A percentile compares a stretch with the other conserved stretches of the same genome.
Evolutionary conservation across 2,329 filamentous ascomycete genomes (phyloP).

Genomic region (Amphichorda felina): DNA sequence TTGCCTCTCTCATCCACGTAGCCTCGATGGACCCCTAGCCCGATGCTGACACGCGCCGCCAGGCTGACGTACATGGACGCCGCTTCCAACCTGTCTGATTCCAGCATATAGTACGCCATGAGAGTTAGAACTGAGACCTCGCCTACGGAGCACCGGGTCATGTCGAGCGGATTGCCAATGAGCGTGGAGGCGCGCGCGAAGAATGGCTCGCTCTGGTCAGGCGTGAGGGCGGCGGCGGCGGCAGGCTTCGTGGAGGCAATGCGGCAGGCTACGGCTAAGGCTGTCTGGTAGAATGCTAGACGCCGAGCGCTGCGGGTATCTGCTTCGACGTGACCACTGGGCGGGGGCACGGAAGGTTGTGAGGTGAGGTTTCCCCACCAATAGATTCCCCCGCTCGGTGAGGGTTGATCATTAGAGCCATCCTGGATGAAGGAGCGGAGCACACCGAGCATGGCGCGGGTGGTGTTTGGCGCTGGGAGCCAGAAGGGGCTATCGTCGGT

Average conservation of each 20-base stretch:
- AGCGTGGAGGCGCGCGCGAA: conserved; percentile 30
- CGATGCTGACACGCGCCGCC: conserved; percentile 34
- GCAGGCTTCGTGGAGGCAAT: conserved; percentile 16
- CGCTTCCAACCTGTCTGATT: conserved; percentile 34
- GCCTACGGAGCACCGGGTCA: conserved; percentile 22
- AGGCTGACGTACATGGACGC: conserved; percentile 34
- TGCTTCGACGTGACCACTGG: conserved; percentile 9
- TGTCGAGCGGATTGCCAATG: conserved; percentile 34
- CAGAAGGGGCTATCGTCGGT: conserved; percentile 24
- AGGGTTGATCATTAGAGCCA: conserved; percentile 13
- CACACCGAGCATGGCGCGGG: conserved; percentile 24
- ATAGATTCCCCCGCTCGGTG: conserved; percentile 31
- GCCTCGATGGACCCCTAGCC: conserved; percentile 34
- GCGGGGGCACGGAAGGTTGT: conserved; percentile 13
- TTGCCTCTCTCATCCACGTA: conserved; percentile 29
- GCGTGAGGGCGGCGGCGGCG: conserved; percentile 5
- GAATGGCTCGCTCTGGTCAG: conserved; percentile 20
- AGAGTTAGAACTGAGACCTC: conserved; percentile 32
- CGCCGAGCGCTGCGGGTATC: conserved; percentile 19
- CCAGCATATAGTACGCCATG: conserved; percentile 35
- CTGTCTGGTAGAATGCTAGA: conserved; percentile 31
- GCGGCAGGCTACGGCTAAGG: conserved; percentile 27
- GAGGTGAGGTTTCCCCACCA: conserved; percentile 31
- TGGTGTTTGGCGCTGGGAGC: conserved; percentile 23
- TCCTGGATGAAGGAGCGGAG: conserved; percentile 33